Percentiles rank a stretch among this genome's conserved stretches.
Conservation (phyloP, 2,329 filamentous ascomycete species). For the Knufia petricola region DNA sequence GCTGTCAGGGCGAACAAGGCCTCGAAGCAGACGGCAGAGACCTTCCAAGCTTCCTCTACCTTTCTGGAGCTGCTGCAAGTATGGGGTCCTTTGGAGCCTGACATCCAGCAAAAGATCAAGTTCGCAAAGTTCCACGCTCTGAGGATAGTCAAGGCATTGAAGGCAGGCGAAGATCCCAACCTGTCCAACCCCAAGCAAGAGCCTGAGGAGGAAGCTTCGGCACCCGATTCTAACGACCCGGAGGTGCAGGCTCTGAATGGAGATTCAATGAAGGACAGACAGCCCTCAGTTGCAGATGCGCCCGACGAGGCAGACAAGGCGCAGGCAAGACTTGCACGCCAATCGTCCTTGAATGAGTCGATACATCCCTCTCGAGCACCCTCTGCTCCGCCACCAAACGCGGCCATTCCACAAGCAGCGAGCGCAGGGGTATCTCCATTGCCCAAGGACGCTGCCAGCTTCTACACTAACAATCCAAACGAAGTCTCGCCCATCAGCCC, state of each 20-base stretch:
- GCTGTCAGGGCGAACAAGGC: slow-evolving; percentile 75
- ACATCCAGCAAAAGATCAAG: slow-evolving; percentile 78
- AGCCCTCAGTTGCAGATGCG: slow-evolving; percentile 51
- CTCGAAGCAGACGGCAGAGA: slow-evolving; percentile 84
- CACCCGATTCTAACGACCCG: slow-evolving; percentile 54
- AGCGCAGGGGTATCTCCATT: slow-evolving; percentile 19
- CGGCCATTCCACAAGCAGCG: slow-evolving; percentile 10
- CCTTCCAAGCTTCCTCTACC: slow-evolving; percentile 82
- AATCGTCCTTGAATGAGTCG: slow-evolving; percentile 42
- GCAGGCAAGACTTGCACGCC: slow-evolving; percentile 34
- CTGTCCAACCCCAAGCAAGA: slow-evolving; percentile 68
- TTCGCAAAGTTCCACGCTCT: slow-evolving; percentile 94
- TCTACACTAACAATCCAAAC: slow-evolving; percentile 30
- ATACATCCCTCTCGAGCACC: slow-evolving; percentile 40
- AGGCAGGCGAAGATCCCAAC: slow-evolving; percentile 86
- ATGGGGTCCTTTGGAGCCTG: slow-evolving; percentile 66
- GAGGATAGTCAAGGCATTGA: slow-evolving; percentile 81
- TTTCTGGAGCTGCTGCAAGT: slow-evolving; percentile 83
- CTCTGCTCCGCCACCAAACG: slow-evolving; percentile 28
- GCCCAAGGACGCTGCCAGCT: slow-evolving; percentile 23
- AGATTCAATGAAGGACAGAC: slow-evolving; percentile 38
- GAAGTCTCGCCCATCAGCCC: slow-evolving; percentile 47
- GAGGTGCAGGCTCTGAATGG: slow-evolving; percentile 48
- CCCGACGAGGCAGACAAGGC: slow-evolving; percentile 47
- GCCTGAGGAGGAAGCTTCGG: slow-evolving; percentile 34